Conservation (phyloP, 139 green algal species). For the Auxenochlorella protothecoides region DNA sequence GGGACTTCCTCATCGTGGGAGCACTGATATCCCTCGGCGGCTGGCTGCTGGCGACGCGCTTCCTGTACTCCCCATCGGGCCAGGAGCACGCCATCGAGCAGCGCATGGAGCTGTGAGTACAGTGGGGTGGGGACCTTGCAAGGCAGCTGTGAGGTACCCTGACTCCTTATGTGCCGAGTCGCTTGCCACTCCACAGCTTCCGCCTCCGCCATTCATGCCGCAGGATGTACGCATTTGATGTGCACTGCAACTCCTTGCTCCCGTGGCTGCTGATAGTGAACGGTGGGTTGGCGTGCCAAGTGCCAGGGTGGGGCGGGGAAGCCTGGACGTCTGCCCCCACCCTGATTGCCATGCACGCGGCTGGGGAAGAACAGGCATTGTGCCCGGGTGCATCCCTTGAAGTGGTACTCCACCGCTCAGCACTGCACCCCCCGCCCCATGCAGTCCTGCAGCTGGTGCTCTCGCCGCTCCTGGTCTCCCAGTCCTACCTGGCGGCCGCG, state of each 20-base stretch:
- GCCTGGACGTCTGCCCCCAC: not conserved
- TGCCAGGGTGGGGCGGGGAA: too few species aligned
- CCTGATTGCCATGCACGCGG: not conserved
- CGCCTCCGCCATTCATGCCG: not conserved
- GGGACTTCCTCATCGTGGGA: constrained; percentile 84
- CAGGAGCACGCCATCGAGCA: constrained; percentile 78
- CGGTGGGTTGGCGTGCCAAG: constrained; percentile 17
- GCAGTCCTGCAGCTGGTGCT: constrained; percentile 74
- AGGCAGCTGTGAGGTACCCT: not conserved
- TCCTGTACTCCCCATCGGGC: constrained; percentile 48
- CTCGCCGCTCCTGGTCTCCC: constrained; percentile 59
- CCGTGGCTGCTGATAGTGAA: constrained; percentile 82
- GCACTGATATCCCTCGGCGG: constrained; percentile 60
- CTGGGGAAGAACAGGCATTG: not conserved
- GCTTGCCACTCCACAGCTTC: not conserved
- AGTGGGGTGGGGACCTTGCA: not conserved
- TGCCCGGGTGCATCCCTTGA: not conserved
- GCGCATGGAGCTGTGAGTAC: constrained; percentile 72
- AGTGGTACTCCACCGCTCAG: not conserved
- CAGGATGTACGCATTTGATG: constrained; percentile 94
- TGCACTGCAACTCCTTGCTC: constrained; percentile 98
- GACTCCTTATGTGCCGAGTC: not conserved
- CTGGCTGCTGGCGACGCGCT: constrained; percentile 76
- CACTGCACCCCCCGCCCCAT: not conserved
- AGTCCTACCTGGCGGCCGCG: constrained; percentile 40